Percentiles rank a stretch among this genome's conserved stretches.
Evolutionary conservation across 2,329 filamentous ascomycete species (phyloP).

Genomic region (Aspergillus fischeri): DNA sequence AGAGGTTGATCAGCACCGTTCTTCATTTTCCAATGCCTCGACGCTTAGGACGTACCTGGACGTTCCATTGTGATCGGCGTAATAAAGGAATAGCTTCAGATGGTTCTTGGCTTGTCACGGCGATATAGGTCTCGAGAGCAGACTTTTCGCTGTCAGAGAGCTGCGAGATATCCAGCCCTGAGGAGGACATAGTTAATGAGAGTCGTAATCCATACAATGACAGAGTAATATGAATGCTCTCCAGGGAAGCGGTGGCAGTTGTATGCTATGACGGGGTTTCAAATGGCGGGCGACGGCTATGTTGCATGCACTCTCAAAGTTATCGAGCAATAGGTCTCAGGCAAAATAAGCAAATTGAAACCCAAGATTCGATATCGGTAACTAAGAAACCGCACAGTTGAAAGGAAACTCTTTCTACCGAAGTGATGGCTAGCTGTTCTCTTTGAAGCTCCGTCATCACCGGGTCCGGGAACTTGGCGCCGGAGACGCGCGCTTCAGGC

Average conservation of each 20-base stretch:
- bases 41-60: slow-evolving; percentile 57
- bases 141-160: slow-evolving; percentile 76
- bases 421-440: slow-evolving; percentile 11
- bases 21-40: not conserved
- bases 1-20: slow-evolving; percentile 13
- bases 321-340: not conserved
- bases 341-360: not conserved
- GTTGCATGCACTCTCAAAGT: not conserved
- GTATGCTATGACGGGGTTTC: not conserved
- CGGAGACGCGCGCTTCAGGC: slow-evolving; percentile 17
- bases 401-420: not conserved
- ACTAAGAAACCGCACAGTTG: not conserved
- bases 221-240: not conserved
- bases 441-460: slow-evolving; percentile 20
- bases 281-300: not conserved
- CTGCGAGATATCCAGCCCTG: slow-evolving; percentile 53
- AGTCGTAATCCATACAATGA: slow-evolving; percentile 19
- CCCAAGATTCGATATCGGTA: not conserved
- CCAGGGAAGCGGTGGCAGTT: not conserved
- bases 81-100: slow-evolving; percentile 74
- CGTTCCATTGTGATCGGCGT: slow-evolving; percentile 90
- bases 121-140: slow-evolving; percentile 80
- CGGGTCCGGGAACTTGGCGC: slow-evolving; percentile 11
- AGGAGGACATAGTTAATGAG: slow-evolving; percentile 42
- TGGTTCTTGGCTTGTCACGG: slow-evolving; percentile 79